These are phyloP conservation scores for Leptographium wingfieldii DNA, from an alignment of 2,329 filamentous ascomycete genomes.

Conservation along the genomic window DNA sequence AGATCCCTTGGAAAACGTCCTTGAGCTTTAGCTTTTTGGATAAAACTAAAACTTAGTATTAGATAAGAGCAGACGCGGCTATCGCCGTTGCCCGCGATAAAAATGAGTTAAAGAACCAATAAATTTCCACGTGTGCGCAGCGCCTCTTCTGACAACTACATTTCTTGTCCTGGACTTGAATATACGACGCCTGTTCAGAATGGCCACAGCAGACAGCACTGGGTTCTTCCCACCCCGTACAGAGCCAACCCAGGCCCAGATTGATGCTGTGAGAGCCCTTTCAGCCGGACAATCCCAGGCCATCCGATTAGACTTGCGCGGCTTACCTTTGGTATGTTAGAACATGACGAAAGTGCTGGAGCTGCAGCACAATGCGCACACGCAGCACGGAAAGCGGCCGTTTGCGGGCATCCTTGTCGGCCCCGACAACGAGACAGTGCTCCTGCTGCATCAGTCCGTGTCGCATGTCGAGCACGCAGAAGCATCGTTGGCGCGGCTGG, in stretches of 20 bases:
- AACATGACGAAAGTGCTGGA: neutral
- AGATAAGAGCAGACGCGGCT: neutral
- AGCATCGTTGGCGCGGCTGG: constrained; percentile 33
- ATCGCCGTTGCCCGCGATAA: neutral
- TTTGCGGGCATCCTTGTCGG: constrained; percentile 33
- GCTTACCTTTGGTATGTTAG: neutral
- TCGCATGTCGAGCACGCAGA: constrained; percentile 42
- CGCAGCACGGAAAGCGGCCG: constrained; percentile 30
- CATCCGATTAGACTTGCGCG: neutral
- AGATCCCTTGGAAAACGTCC: too few species aligned
- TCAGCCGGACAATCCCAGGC: neutral
- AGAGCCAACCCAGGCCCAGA: neutral
- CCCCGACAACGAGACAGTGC: constrained; percentile 34
- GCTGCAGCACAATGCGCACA: constrained; percentile 27
- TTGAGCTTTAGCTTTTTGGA: too few species aligned
- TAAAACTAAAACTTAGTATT: too few species aligned
- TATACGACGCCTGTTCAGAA: neutral
- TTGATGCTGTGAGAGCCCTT: neutral
- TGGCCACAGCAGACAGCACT: neutral
- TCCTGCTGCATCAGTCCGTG: constrained; percentile 35
- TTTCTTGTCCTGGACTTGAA: neutral
- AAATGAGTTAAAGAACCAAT: neutral
- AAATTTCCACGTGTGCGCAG: neutral
- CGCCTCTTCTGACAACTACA: neutral
- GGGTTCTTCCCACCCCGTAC: neutral